Conservation (phyloP, 805 yeast genomes). For the Ogataea naganishii region DNA sequence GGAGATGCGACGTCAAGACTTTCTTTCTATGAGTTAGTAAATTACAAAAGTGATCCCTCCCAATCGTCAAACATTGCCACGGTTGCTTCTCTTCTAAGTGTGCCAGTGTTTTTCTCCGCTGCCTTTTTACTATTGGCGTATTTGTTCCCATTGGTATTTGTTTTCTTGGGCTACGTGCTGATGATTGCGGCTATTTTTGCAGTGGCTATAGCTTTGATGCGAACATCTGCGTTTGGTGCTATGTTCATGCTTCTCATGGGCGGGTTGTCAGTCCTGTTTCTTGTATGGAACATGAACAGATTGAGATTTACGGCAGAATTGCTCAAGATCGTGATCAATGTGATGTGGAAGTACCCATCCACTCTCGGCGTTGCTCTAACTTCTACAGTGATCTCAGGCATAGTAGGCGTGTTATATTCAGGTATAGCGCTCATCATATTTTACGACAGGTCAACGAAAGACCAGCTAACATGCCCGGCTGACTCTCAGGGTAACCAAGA, state of each 20-base stretch:
- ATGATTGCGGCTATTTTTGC: constrained; percentile 18
- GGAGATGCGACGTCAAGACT: too few species aligned
- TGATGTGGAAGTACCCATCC: constrained; percentile 65
- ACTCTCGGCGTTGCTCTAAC: constrained; percentile 38
- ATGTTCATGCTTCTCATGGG: constrained; percentile 10
- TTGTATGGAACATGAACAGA: constrained; percentile 16
- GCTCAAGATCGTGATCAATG: constrained; percentile 51
- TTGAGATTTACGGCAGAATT: constrained; percentile 20
- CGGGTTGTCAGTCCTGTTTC: constrained; percentile 14
- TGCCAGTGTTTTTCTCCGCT: too few species aligned
- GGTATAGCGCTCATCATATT: constrained; percentile 52
- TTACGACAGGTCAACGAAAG: constrained; percentile 14
- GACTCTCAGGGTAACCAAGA: too few species aligned
- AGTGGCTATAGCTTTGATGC: constrained; percentile 11
- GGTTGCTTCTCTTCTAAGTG: too few species aligned
- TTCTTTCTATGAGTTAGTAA: too few species aligned
- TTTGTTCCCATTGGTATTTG: constrained; percentile 19
- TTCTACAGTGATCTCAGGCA: constrained; percentile 48
- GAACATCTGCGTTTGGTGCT: constrained; percentile 8
- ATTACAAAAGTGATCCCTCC: too few species aligned
- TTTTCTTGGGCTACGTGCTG: constrained; percentile 18
- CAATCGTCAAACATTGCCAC: too few species aligned
- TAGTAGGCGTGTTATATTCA: constrained; percentile 55
- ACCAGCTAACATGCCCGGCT: constrained; percentile 65
- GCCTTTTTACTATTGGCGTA: too few species aligned